Evolutionary conservation across 345 rosid species (phyloP).

Genomic region (Durio zibethinus): DNA sequence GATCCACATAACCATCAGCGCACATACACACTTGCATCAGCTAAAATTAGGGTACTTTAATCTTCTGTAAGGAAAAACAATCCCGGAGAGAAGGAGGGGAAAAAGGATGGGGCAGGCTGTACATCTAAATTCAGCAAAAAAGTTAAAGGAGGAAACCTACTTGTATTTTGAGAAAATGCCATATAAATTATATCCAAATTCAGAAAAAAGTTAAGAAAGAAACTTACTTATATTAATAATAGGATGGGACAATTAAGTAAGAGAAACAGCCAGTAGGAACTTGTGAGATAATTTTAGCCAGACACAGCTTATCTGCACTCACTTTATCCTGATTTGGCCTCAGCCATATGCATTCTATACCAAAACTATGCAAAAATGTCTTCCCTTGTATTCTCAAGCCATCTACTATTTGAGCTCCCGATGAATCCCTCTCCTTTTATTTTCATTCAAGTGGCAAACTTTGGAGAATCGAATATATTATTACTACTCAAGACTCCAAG

Average conservation of each 20-base stretch:
- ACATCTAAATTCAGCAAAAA: neutral
- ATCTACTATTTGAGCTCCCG: neutral
- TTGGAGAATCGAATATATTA: neutral
- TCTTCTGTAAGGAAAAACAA: neutral
- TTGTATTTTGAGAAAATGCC: neutral
- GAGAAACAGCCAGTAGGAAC: neutral
- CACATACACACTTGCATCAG: neutral
- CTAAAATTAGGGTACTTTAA: neutral
- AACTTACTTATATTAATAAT: too few species aligned
- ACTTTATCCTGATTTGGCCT: neutral
- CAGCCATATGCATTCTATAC: neutral
- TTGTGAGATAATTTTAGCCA: neutral
- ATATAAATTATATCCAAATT: neutral
- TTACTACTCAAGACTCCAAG: neutral
- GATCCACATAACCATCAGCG: neutral
- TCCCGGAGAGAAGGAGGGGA: neutral
- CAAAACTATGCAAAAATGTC: neutral
- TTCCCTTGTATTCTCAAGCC: neutral
- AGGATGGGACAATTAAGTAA: neutral
- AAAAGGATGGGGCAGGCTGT: neutral
- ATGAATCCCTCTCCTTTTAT: neutral
- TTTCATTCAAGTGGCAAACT: neutral
- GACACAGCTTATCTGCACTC: neutral
- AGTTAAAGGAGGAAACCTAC: neutral
- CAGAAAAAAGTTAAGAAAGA: neutral